phyloP scores from a whole-genome alignment of 1,139 yeast species.

The Nakaseomyces kungkrabaensis region DNA sequence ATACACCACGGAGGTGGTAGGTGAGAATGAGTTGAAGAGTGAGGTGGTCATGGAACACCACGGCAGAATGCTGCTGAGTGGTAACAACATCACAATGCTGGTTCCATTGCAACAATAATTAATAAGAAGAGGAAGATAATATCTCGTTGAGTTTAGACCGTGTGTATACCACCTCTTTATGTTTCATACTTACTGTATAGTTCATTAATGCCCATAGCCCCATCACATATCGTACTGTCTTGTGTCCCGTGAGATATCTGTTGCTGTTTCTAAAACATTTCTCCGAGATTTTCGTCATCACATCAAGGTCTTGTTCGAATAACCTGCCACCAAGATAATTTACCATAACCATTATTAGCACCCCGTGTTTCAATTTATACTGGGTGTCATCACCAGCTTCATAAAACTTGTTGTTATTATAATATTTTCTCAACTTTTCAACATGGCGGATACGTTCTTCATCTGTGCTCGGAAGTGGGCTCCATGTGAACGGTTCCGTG shows the following conservation, averaged over 20 bases:
- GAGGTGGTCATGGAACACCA: constrained; percentile 34
- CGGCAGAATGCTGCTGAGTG: constrained; percentile 67
- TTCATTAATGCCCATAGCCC: constrained; percentile 28
- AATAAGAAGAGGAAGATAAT: not conserved
- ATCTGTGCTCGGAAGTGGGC: constrained; percentile 22
- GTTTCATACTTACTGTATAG: constrained; percentile 25
- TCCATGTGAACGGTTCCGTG: constrained; percentile 24
- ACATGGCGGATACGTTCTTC: constrained; percentile 14
- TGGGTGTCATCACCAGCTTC: constrained; percentile 3
- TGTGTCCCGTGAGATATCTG: constrained; percentile 8
- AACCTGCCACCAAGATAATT: constrained; percentile 27
- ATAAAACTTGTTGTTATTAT: constrained; percentile 14
- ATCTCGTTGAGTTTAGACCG: constrained; percentile 17
- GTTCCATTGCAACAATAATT: constrained; percentile 28
- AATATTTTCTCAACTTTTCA: constrained; percentile 17
- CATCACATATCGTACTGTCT: constrained; percentile 17
- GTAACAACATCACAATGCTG: constrained; percentile 81
- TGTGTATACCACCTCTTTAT: constrained; percentile 24
- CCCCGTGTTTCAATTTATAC: constrained; percentile 18
- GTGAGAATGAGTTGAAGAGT: constrained; percentile 33
- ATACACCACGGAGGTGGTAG: constrained; percentile 13
- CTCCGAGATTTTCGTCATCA: constrained; percentile 20
- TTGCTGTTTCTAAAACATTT: constrained; percentile 23
- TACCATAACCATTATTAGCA: constrained; percentile 19
- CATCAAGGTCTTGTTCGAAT: constrained; percentile 23